Evolutionary conservation across 2,329 filamentous ascomycete genomes (phyloP).

Genomic region (Fusarium coffeatum): DNA sequence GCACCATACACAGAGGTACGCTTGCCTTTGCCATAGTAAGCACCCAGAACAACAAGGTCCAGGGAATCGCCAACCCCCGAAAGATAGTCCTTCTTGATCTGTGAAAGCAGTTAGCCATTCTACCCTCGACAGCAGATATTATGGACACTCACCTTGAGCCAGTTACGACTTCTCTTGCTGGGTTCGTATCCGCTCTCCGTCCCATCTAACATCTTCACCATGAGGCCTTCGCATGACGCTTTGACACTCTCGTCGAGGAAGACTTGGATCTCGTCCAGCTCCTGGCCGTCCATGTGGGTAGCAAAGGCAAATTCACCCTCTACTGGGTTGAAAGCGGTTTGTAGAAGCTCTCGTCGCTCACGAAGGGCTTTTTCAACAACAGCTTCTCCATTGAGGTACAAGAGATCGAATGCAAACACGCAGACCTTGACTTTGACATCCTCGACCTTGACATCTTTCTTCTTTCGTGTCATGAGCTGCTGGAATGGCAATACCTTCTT

Average conservation of each 20-base stretch:
- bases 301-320: constrained; percentile 95
- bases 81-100: constrained; percentile 99
- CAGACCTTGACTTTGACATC: constrained; percentile 98
- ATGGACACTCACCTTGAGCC: constrained; percentile 80
- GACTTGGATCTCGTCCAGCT: constrained; percentile 91
- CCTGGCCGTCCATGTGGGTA: constrained; percentile 84
- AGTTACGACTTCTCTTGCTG: constrained; percentile 95
- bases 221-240: constrained; percentile 94
- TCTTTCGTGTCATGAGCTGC: constrained; percentile 96
- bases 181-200: constrained; percentile 94
- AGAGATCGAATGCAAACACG: constrained; percentile 94
- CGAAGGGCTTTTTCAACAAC: constrained; percentile 88
- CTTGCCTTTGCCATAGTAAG: constrained; percentile 94
- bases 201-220: constrained; percentile 99
- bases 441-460: constrained; percentile 95
- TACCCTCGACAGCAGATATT: constrained; percentile 61
- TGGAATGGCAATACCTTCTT: constrained; percentile 98
- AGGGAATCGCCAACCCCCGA: constrained; percentile 93
- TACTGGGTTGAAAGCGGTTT: constrained; percentile 76
- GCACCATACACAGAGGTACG: constrained; percentile 95
- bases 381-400: constrained; percentile 92
- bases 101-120: constrained; percentile 53
- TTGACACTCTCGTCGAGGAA: constrained; percentile 96
- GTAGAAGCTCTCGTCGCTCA: constrained; percentile 81
- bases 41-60: constrained; percentile 93